Evolutionary conservation across 495 filamentous ascomycete species (phyloP), one percentile per base, ranked within the genome.

Genomic region (Penicillium soppii): DNA sequence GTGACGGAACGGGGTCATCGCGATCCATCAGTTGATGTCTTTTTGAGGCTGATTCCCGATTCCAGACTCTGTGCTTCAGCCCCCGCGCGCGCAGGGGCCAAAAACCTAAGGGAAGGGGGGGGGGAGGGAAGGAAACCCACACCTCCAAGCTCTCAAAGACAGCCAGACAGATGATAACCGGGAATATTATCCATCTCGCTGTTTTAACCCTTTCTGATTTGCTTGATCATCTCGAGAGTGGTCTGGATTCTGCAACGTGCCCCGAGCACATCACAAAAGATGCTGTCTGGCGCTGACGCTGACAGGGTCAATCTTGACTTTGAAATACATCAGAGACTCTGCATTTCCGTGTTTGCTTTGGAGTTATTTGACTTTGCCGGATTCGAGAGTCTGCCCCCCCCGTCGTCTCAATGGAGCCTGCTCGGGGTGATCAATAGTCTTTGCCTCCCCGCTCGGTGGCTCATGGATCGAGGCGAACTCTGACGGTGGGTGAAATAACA

Each of bases 11-110:
- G n/a, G 23, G 10, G 26, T 49, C 23, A 39, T 48, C 26, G 27
- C 7, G 35, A 39, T n/a, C 46, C 23, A 49, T 49, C 46, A 49
- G 46, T 49, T 49, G 46, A 48, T 40, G 46, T 23, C 13, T 12
- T 48, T 44, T 40, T 40, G 46, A 48, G 46, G 46, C 46, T 49
- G 35, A 32, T 49, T 26, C 26, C 23, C n/a, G 36, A 33, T 32
- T 49, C 36, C 25, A 49, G 46, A 41, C 46, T 36, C 8, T 16
- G 46, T 49, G 26, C 19, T 25, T 41, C 26, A 49, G 19, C 46
- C 17, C 45, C 23, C 45, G n/a, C 32, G 43, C 45, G 45, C 43
- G 36, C 35, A 48, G 45, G 45, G 45, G 35, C 35, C 45, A 48
- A 39, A 29, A 9, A 10, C 10, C 21, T 37, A 36, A 35, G 42